Percentiles rank a stretch among this genome's conserved stretches.
Conservation (phyloP, 2,329 filamentous ascomycete genomes). For the Atkinsonella hypoxylon region DNA sequence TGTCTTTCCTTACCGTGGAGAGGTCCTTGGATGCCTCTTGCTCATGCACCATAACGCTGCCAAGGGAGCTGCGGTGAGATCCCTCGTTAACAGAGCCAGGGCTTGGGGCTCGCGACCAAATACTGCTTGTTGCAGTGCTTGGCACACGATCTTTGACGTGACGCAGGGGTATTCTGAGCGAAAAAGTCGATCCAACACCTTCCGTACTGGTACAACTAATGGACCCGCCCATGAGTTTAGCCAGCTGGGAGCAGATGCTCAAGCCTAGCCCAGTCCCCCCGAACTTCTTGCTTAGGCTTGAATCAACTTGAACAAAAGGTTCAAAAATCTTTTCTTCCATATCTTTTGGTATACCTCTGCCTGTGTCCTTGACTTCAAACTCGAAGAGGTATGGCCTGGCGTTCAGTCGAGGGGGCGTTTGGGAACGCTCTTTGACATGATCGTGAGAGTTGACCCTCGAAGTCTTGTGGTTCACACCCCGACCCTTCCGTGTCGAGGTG, state of each 20-base stretch:
- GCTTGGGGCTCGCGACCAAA: slow-evolving; percentile 37
- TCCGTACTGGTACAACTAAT: slow-evolving; percentile 61
- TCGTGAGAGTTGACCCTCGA: slow-evolving; percentile 37
- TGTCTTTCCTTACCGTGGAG: slow-evolving; percentile 10
- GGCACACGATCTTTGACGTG: slow-evolving; percentile 52
- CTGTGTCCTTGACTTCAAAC: slow-evolving; percentile 81
- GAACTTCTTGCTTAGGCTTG: slow-evolving; percentile 79
- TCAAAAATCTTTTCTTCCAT: slow-evolving; percentile 81
- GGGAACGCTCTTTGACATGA: slow-evolving; percentile 40
- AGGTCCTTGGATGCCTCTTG: slow-evolving; percentile 7
- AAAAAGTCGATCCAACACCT: slow-evolving; percentile 69
- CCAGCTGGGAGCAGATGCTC: slow-evolving; percentile 81
- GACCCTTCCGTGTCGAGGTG: slow-evolving; percentile 6
- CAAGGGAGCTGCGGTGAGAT: slow-evolving; percentile 18
- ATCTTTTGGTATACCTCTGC: slow-evolving; percentile 68
- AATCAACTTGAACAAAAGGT: slow-evolving; percentile 87
- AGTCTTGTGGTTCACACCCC: slow-evolving; percentile 47
- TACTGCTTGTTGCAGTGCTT: slow-evolving; percentile 42
- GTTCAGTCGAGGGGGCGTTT: slow-evolving; percentile 46
- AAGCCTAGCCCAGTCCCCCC: slow-evolving; percentile 80
- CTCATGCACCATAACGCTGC: slow-evolving; percentile 12
- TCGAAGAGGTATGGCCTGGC: slow-evolving; percentile 65
- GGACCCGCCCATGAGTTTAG: slow-evolving; percentile 68
- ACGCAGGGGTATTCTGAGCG: slow-evolving; percentile 68
- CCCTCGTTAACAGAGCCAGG: slow-evolving; percentile 30